Conservation (phyloP, 345 rosid genomes). For the Streptanthus diversifolius region DNA sequence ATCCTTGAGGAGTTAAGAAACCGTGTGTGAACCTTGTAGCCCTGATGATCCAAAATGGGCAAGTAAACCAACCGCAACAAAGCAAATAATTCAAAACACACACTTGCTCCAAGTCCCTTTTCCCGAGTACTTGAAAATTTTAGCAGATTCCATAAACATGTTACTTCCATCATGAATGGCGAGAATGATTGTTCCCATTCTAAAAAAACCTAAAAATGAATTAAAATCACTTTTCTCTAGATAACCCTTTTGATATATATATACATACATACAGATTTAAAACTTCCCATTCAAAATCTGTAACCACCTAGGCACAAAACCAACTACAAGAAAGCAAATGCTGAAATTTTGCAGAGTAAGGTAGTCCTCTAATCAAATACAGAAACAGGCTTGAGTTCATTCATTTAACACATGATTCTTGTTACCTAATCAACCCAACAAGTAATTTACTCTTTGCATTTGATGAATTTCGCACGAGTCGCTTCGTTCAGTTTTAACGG, state of each 20-base stretch:
- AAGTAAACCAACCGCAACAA: slow-evolving; percentile 67
- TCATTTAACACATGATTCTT: not conserved
- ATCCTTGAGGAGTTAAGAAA: not conserved
- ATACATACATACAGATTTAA: not conserved
- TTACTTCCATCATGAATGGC: slow-evolving; percentile 89
- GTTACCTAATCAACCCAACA: not conserved
- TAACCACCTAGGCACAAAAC: not conserved
- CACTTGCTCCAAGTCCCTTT: slow-evolving; percentile 79
- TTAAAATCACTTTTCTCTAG: not conserved
- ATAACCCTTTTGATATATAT: not conserved
- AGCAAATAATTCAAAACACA: slow-evolving; percentile 77
- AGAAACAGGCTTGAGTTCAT: too few relatives aligned
- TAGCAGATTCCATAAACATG: slow-evolving; percentile 79
- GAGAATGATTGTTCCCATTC: slow-evolving; percentile 64
- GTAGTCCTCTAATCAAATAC: too few relatives aligned
- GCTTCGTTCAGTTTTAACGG: slow-evolving; percentile 43
- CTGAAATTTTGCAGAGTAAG: too few relatives aligned
- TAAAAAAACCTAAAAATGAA: slow-evolving; percentile 53
- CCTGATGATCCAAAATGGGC: slow-evolving; percentile 81
- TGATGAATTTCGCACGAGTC: slow-evolving; percentile 45
- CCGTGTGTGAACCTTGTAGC: slow-evolving; percentile 46
- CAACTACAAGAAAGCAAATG: not conserved
- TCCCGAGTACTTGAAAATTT: slow-evolving; percentile 73
- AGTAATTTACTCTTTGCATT: slow-evolving; percentile 51
- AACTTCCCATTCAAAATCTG: not conserved